A percentile compares a stretch with the other conserved stretches of the same genome.
phyloP scores from a whole-genome alignment of 1,139 yeast species.

The Pichia sp. region DNA sequence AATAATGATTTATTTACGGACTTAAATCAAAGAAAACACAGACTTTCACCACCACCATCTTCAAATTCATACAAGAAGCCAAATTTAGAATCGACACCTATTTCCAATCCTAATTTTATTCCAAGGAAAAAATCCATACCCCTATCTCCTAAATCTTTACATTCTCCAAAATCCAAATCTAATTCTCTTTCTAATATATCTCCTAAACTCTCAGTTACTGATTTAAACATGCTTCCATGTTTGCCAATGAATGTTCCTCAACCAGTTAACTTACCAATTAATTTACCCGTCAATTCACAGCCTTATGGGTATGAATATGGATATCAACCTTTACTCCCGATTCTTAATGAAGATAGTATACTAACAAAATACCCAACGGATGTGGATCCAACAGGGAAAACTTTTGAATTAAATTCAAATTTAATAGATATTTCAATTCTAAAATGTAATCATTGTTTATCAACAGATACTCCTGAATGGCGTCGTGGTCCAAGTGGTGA shows the following conservation, averaged over 20 bases:
- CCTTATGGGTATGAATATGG: too few species aligned
- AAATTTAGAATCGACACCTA: too few species aligned
- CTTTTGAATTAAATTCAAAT: too few species aligned
- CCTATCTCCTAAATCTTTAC: not conserved
- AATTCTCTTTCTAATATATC: not conserved
- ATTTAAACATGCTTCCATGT: not conserved
- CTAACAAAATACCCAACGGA: too few species aligned
- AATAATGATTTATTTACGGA: not conserved
- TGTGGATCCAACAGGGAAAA: not conserved
- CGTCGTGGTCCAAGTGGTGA: constrained; percentile 84
- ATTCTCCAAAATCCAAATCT: not conserved
- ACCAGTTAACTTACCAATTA: too few species aligned
- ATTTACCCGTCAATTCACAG: too few species aligned
- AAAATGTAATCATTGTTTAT: constrained; percentile 62
- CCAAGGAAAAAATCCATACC: not conserved
- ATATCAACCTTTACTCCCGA: too few species aligned
- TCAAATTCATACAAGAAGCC: not conserved
- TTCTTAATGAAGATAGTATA: too few species aligned
- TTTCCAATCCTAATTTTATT: too few species aligned
- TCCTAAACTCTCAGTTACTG: not conserved
- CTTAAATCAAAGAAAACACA: not conserved
- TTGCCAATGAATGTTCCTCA: not conserved
- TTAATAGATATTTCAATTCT: not conserved
- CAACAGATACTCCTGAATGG: constrained; percentile 90
- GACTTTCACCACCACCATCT: not conserved